phyloP scores from a whole-genome alignment of 108 stramenopile genomes.

The Cyclotella baltica region DNA sequence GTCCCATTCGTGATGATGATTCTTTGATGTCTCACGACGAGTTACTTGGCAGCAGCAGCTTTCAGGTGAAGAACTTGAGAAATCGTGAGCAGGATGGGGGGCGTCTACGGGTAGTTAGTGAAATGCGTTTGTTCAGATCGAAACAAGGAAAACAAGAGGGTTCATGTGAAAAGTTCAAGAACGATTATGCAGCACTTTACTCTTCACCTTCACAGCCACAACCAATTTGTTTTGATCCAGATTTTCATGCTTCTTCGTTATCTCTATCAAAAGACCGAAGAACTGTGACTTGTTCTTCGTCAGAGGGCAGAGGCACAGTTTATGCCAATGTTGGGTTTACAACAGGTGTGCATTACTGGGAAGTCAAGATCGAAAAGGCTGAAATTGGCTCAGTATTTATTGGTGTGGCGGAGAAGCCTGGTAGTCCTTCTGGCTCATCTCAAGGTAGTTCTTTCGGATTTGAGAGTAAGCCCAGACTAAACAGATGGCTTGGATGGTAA shows the following conservation, averaged over 20 bases:
- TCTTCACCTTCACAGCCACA: slow-evolving; percentile 51
- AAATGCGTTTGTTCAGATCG: slow-evolving; percentile 64
- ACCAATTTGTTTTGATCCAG: slow-evolving; percentile 75
- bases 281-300: slow-evolving; percentile 72
- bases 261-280: slow-evolving; percentile 71
- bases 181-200: background rate
- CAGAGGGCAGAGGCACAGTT: slow-evolving; percentile 80
- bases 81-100: slow-evolving; percentile 71
- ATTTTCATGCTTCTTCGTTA: slow-evolving; percentile 76
- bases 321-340: slow-evolving; percentile 84
- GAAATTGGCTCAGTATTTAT: slow-evolving; percentile 93
- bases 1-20: slow-evolving; percentile 46
- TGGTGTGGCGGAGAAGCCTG: slow-evolving; percentile 93
- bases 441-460: slow-evolving; percentile 55
- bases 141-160: slow-evolving; percentile 22
- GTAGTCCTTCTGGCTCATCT: slow-evolving; percentile 51
- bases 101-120: slow-evolving; percentile 62
- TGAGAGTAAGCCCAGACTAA: slow-evolving; percentile 67
- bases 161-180: background rate
- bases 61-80: slow-evolving; percentile 57
- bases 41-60: slow-evolving; percentile 63
- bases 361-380: slow-evolving; percentile 92
- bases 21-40: slow-evolving; percentile 66
- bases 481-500: slow-evolving; percentile 86
- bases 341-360: slow-evolving; percentile 97